A percentile compares a stretch with the other conserved stretches of the same genome.
Evolutionary conservation across 257 asterid genomes (phyloP).

Genomic region (Avicennia marina): DNA sequence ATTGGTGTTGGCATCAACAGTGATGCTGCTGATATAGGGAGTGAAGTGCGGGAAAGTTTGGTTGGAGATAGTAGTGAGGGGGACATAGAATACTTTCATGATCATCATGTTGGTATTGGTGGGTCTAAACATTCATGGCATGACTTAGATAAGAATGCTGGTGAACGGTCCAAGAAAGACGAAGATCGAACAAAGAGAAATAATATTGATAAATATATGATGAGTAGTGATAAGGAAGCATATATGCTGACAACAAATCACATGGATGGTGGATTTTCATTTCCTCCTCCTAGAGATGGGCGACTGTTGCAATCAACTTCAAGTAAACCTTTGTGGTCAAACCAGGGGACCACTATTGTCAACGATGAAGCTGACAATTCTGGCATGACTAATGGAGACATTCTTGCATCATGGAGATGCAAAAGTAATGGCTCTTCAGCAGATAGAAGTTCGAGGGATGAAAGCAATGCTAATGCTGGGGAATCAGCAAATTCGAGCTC

Average conservation of each 20-base stretch:
- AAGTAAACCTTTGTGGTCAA: conserved; percentile 57
- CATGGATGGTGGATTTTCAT: conserved; percentile 73
- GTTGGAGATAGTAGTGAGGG: conserved; percentile 96
- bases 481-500: conserved; percentile 83
- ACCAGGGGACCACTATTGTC: conserved; percentile 38
- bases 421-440: conserved; percentile 63
- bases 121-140: conserved; percentile 36
- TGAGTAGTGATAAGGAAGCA: conserved; percentile 33
- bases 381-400: conserved; percentile 44
- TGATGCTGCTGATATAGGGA: conserved; percentile 89
- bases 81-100: conserved; percentile 64
- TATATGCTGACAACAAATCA: conserved; percentile 33
- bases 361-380: conserved; percentile 41
- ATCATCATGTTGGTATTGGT: conserved; percentile 43
- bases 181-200: conserved; percentile 35
- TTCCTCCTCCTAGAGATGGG: conserved; percentile 83
- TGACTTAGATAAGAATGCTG: conserved; percentile 37
- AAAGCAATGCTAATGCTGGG: conserved; percentile 35
- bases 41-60: conserved; percentile 88
- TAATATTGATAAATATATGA: conserved; percentile 39
- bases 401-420: conserved; percentile 59
- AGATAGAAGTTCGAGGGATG: conserved; percentile 59
- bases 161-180: conserved; percentile 34
- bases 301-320: conserved; percentile 50
- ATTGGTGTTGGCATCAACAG: conserved; percentile 94